phyloP scores from a whole-genome alignment of 164 flowering plant species.

The Amborella trichopoda region DNA sequence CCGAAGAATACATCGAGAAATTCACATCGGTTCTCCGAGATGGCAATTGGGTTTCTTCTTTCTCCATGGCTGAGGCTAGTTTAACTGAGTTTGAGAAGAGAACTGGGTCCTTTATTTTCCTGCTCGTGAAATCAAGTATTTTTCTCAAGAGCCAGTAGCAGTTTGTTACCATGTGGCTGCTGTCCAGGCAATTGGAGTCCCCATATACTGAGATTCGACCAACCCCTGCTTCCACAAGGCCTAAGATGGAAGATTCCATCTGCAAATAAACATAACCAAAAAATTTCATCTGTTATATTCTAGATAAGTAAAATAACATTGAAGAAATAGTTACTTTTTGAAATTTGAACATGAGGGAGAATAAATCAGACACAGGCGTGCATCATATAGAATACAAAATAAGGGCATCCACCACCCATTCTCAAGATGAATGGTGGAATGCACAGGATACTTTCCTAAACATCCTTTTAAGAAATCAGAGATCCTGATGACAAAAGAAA shows the following conservation, averaged over 20 bases:
- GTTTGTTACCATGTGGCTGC: constrained; percentile 98
- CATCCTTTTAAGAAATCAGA: no score
- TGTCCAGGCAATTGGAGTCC: constrained; percentile 95
- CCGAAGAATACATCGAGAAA: constrained; percentile 78
- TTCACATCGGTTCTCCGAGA: constrained; percentile 89
- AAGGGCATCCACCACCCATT: no score
- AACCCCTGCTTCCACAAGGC: constrained; percentile 59
- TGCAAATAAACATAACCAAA: no score
- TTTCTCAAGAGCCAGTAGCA: constrained; percentile 86
- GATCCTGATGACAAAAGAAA: no score
- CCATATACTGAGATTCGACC: constrained; percentile 95
- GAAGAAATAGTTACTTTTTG: no score
- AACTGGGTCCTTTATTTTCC: constrained; percentile 55
- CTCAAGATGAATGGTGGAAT: no score
- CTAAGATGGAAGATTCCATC: constrained; percentile 85
- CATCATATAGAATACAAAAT: no score
- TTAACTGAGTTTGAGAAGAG: constrained; percentile 61
- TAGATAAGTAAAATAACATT: no score
- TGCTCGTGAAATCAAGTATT: constrained; percentile 70
- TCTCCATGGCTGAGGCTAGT: constrained; percentile 31
- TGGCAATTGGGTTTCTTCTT: constrained; percentile 56
- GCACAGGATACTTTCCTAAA: no score
- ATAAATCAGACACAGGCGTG: no score
- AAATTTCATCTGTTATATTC: no score
- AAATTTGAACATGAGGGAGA: no score